Base-by-base conservation (phyloP, 2,329 filamentous ascomycete genomes). In the Orbilia quercus region DNA sequence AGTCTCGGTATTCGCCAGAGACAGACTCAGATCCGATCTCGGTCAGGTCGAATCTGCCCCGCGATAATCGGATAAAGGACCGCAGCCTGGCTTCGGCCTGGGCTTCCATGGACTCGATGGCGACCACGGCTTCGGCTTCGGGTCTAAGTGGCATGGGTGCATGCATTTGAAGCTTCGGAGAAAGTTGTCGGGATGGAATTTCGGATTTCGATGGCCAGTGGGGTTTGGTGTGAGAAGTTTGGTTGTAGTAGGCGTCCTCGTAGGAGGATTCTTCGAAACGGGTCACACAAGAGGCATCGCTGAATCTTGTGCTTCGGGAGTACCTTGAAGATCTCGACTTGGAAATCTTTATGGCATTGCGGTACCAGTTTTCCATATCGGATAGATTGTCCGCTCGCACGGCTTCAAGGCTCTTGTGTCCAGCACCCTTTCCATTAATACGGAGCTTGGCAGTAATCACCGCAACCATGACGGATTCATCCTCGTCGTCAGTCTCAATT, bases 361-460 rank as follows among this genome's bases (percentile, higher is more conserved):
- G 63, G 14, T 67, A 67, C 63, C 63, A 67, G 18, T 67, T 67
- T 20, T 67, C 63, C 63, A 67, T 67, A 16, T 67, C 63, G 5
- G 53, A 50, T 5, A 67, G 42, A 38, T 67, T 57, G 18, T 53
- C 63, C 16, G 55, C 63, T 40, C 63, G 53, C 2, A 67, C 45
- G 14, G 53, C 34, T n/a, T 67, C 63, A 23, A 67, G 53, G 7
- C 63, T 57, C 7, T 53, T 45, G 40, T 67, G 55, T 3, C 45
- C 45, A 45, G 42, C 42, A 31, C 40, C 22, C 25, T 67, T 67
- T n/a, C 36, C 45, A n/a, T 18, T 53, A 12, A 67, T 28, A n/a
- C 48, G 53, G 31, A 59, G 45, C n/a, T 59, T 67, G 7, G 63
- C 51, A 7, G 63, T 34, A n/a, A 66, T 47, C 44, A 67, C 53